Evolutionary conservation across 306 rosid genomes (phyloP).

Genomic region (Senna tora): DNA sequence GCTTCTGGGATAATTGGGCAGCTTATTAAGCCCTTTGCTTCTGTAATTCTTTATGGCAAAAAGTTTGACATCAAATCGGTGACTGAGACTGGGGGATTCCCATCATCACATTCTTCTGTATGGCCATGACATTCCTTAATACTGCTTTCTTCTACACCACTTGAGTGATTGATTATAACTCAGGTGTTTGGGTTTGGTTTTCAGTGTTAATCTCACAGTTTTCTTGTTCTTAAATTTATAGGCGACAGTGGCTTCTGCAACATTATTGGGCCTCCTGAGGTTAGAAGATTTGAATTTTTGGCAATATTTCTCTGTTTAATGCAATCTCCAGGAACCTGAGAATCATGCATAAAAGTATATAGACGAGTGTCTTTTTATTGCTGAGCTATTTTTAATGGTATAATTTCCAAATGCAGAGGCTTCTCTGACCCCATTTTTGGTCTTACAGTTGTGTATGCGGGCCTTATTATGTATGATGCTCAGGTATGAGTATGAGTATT

Average conservation of each 20-base stretch:
- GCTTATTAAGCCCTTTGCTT: conserved; percentile 75
- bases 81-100: conserved; percentile 86
- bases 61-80: conserved; percentile 63
- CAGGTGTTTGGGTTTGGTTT: conserved; percentile 9
- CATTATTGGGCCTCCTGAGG: conserved; percentile 84
- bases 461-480: conserved; percentile 89
- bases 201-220: conserved; percentile 35
- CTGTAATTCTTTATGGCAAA: conserved; percentile 68
- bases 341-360: background rate
- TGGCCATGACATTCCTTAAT: conserved; percentile 27
- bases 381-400: conserved; percentile 27
- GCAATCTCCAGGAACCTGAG: conserved; percentile 3
- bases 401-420: conserved; percentile 66
- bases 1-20: conserved; percentile 76
- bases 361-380: background rate
- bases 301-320: background rate
- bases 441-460: conserved; percentile 77
- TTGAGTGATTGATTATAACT: conserved; percentile 1
- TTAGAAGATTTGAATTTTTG: conserved; percentile 30
- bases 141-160: background rate
- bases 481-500: conserved; percentile 74
- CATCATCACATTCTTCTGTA: conserved; percentile 95
- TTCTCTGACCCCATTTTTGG: conserved; percentile 90
- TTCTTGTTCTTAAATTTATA: conserved; percentile 44
- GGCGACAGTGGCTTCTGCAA: conserved; percentile 87